Percentiles rank a stretch among this genome's conserved stretches.
Evolutionary conservation across 225 moss, liverwort and hornwort species (phyloP).

Genomic region (Rhytidiadelphus loreus): DNA sequence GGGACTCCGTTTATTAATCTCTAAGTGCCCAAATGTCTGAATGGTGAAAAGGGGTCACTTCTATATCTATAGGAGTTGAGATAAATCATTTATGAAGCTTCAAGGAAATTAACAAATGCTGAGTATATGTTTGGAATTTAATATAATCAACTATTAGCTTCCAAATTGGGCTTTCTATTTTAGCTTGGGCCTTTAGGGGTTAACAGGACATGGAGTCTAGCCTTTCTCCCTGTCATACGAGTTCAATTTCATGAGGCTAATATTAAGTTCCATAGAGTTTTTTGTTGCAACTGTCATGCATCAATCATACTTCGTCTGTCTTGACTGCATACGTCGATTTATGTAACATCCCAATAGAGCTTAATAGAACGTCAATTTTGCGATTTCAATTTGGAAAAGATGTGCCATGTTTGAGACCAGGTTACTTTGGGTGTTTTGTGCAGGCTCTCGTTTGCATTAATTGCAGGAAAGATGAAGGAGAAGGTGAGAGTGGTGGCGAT

Average conservation of each 20-base stretch:
- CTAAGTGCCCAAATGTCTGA: not conserved
- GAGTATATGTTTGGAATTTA: not conserved
- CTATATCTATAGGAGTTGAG: not conserved
- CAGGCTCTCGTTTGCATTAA: slow-evolving; percentile 91
- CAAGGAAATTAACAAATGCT: not conserved
- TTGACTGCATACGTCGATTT: not conserved
- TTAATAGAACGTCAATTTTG: not conserved
- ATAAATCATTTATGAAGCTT: not conserved
- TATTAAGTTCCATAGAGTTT: not conserved
- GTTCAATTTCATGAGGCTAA: not conserved
- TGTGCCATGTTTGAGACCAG: not conserved
- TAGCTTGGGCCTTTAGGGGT: not conserved
- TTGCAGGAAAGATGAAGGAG: slow-evolving; percentile 86
- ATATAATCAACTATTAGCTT: not conserved
- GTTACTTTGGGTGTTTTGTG: not conserved
- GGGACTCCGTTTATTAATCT: not conserved
- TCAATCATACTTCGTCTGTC: not conserved
- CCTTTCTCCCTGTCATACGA: not conserved
- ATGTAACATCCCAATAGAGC: not conserved
- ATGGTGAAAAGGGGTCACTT: not conserved
- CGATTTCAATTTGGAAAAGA: not conserved
- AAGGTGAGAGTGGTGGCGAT: slow-evolving; percentile 90
- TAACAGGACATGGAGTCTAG: not conserved
- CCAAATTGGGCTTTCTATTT: not conserved
- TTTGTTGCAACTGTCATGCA: not conserved